Evolutionary conservation across 1,284 basidiomycete genomes (phyloP).

Genomic region (Puccinia hordei): DNA sequence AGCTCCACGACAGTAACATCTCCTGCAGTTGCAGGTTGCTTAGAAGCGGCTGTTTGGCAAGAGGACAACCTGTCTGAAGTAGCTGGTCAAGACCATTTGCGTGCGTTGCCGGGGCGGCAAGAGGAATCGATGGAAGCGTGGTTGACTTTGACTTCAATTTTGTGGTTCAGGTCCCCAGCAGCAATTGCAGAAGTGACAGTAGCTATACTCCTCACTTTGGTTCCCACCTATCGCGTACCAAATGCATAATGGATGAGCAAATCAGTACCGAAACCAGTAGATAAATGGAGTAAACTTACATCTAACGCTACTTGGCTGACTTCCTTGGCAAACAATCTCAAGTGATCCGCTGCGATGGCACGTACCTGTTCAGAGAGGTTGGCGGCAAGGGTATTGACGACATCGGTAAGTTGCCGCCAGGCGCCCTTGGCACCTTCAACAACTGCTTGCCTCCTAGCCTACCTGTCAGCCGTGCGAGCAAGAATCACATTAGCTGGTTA

Average conservation of each 20-base stretch:
- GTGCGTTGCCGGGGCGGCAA: too few relatives aligned
- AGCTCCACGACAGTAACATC: too few relatives aligned
- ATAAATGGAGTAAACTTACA: slow-evolving; percentile 49
- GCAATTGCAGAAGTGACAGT: slow-evolving; percentile 98
- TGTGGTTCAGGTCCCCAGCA: slow-evolving; percentile 87
- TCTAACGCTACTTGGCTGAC: slow-evolving; percentile 84
- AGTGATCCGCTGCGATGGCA: slow-evolving; percentile 84
- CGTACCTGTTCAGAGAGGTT: slow-evolving; percentile 93
- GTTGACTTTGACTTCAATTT: slow-evolving; percentile 95
- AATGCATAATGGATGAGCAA: not conserved
- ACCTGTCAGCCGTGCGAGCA: slow-evolving; percentile 73
- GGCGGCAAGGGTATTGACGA: slow-evolving; percentile 84
- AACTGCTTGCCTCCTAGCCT: slow-evolving; percentile 87
- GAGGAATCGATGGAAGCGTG: too few relatives aligned
- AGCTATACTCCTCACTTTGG: slow-evolving; percentile 81
- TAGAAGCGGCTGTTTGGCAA: too few relatives aligned
- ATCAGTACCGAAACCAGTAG: not conserved
- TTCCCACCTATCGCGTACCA: slow-evolving; percentile 27
- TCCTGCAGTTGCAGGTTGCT: too few relatives aligned
- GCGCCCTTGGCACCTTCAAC: slow-evolving; percentile 91
- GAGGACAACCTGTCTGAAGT: too few relatives aligned
- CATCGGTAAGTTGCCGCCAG: slow-evolving; percentile 84
- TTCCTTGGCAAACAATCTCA: slow-evolving; percentile 88
- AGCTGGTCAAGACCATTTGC: too few relatives aligned
- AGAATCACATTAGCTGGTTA: slow-evolving; percentile 68